Evolutionary conservation across 768 basidiomycete genomes (phyloP).

Genomic region (Tulasnella sp.): DNA sequence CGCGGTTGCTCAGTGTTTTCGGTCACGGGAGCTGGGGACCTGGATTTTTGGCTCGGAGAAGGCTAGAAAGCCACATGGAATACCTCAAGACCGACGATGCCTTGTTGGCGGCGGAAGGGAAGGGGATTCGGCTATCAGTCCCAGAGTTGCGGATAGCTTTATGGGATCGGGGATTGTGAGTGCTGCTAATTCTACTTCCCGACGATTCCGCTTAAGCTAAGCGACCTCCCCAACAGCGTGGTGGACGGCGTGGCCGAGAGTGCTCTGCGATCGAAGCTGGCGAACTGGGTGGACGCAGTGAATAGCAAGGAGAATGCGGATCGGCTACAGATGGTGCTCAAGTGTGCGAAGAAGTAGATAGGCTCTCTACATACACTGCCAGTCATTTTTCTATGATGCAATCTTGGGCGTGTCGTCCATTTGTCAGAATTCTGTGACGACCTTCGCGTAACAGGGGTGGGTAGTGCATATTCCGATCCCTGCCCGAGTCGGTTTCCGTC

Average conservation of each 20-base stretch:
- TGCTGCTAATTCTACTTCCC: conserved; percentile 26
- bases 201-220: neutral
- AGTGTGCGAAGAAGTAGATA: conserved; percentile 13
- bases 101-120: conserved; percentile 51
- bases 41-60: conserved; percentile 35
- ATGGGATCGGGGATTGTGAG: conserved; percentile 74
- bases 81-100: conserved; percentile 57
- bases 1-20: conserved; percentile 33
- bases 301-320: neutral
- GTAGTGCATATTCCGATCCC: too few relatives aligned
- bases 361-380: neutral
- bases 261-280: conserved; percentile 14
- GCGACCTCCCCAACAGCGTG: neutral
- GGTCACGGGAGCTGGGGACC: conserved; percentile 43
- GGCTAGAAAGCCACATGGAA: conserved; percentile 41
- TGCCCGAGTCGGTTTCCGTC: too few relatives aligned
- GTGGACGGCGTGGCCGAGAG: neutral
- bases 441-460: neutral
- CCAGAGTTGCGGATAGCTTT: conserved; percentile 62
- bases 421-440: too few relatives aligned
- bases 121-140: conserved; percentile 45
- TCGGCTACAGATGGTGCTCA: neutral
- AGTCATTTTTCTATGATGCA: neutral
- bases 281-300: conserved; percentile 6
- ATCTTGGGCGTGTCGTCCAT: too few relatives aligned